These are phyloP conservation scores for Leavenworthia alabamica DNA, from an alignment of 345 rosid species.

Conservation along the genomic window DNA sequence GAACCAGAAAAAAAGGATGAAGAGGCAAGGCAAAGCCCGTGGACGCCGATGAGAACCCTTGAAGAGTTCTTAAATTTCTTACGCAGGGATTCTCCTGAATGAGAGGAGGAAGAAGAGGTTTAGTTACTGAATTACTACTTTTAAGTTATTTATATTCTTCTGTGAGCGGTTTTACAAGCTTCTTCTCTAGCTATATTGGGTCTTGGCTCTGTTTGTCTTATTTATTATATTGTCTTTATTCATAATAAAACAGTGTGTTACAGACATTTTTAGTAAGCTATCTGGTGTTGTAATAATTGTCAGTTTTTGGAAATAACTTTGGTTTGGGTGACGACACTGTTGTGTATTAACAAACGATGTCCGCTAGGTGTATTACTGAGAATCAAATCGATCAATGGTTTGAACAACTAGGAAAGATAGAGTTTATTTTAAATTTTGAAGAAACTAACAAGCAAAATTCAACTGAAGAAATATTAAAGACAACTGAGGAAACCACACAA, in stretches of 20 bases:
- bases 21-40: conserved; percentile 1
- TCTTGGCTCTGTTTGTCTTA: not conserved
- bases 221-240: no score
- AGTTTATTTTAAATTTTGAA: not conserved
- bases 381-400: no score
- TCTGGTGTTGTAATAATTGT: conserved; percentile 3
- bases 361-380: no score
- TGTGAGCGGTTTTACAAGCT: conserved; percentile 12
- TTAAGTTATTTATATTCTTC: no score
- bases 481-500: not conserved
- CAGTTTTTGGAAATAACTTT: not conserved
- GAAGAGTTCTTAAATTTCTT: conserved; percentile 46
- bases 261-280: not conserved
- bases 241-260: not conserved
- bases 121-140: no score
- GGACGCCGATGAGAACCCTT: conserved; percentile 33
- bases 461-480: not conserved
- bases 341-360: not conserved
- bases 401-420: not conserved
- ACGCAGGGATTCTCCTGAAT: conserved; percentile 35
- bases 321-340: not conserved
- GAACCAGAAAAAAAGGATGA: conserved; percentile 26
- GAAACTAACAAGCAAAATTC: not conserved
- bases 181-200: conserved; percentile 5
- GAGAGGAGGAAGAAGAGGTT: no score